phyloP scores from a whole-genome alignment of 768 basidiomycete species.

The Pleurotus pulmonarius region DNA sequence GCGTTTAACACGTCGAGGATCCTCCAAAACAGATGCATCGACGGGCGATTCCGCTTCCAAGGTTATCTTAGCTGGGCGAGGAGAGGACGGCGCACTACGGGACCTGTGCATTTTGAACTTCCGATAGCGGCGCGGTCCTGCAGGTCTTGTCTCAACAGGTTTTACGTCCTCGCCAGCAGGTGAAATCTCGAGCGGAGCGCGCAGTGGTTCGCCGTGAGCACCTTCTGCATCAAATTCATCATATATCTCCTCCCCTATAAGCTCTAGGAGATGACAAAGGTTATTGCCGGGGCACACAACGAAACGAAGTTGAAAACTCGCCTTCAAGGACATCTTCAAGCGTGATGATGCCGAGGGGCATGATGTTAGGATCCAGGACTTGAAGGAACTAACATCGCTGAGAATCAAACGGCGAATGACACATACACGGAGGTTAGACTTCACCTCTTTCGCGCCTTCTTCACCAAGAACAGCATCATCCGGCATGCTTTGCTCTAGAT shows the following conservation, averaged over 20 bases:
- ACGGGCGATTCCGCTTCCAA: neutral
- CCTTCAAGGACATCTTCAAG: conserved; percentile 92
- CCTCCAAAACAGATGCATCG: neutral
- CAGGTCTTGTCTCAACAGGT: neutral
- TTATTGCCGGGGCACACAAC: neutral
- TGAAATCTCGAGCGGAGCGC: conserved; percentile 32
- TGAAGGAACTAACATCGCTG: conserved; percentile 61
- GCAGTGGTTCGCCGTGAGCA: conserved; percentile 47
- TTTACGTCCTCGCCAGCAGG: conserved; percentile 8
- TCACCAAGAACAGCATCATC: conserved; percentile 82
- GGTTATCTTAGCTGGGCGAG: neutral
- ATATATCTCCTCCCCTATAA: conserved; percentile 91
- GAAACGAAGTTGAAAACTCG: conserved; percentile 18
- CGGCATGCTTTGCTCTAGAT: conserved; percentile 79
- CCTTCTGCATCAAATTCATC: conserved; percentile 87
- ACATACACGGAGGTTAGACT: conserved; percentile 10
- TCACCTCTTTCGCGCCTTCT: conserved; percentile 69
- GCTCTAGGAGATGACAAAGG: conserved; percentile 40
- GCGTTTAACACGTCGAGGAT: neutral
- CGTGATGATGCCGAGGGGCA: conserved; percentile 89
- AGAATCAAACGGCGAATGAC: conserved; percentile 1
- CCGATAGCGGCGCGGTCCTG: conserved; percentile 23
- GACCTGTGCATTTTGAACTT: conserved; percentile 10
- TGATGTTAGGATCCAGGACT: conserved; percentile 75
- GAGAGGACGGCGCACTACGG: conserved; percentile 3